Base-by-base conservation (phyloP, 2,329 filamentous ascomycete species). In the Alternaria dauci region DNA sequence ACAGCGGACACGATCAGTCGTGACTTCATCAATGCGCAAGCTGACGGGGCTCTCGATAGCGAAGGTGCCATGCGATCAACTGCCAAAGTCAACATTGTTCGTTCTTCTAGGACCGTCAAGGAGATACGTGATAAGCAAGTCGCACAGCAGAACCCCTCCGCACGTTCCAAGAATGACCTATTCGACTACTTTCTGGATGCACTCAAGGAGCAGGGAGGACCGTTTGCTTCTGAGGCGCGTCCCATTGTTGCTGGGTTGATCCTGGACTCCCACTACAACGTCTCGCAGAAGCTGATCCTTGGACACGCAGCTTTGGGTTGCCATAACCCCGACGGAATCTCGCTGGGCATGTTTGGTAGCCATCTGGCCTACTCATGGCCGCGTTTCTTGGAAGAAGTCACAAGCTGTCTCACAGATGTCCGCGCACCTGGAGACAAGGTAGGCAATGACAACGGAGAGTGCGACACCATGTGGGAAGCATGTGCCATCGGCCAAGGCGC, bases 151-250 rank as follows among this genome's bases (percentile, higher is more conserved):
- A 70, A 74, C 50, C 34, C 55, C 20, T 52, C 39, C 1, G 73
- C 61, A 8, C 36, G 38, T 4, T 46, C 54, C 3, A 63, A 58
- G 2, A 38, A 68, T 23, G 58, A 55, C 2, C 47, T 75, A 0
- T 71, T 71, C 34, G 54, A 63, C 28, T 67, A 61, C 36, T 76
- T 76, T 55, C 41, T 61, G 12, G 67, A 69, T 38, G 71, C 72
- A 2, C 61, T 77, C 11, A 67, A 65, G 20, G 47, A 68, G 7
- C 54, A 67, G 25, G 73, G 69, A 18, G 71, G 66, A 2, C 68
- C 68, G 0, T 76, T 77, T 50, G 55, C 66, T 72, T 96, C 93
- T 30, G 88, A 62, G 12, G 59, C 68, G 14, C 63, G 58, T 12
- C 71, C 72, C 4, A 62, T 74, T n/a, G 70, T 76, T 23, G 73